Base-by-base conservation (phyloP, 192 early-diverging fungal species). In the Gaertneriomyces sp. region DNA sequence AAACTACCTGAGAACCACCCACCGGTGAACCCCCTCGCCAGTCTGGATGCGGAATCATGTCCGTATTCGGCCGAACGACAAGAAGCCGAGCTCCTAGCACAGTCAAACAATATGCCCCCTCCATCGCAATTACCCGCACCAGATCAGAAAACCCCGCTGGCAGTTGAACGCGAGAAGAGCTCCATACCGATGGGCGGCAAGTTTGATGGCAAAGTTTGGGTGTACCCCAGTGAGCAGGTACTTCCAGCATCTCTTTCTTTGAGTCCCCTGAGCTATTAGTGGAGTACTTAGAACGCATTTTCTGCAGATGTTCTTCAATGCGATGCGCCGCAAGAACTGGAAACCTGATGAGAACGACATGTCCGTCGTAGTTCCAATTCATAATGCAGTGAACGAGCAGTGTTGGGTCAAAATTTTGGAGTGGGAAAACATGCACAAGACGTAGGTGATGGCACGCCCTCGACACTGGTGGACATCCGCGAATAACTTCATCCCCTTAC, bases 261-360 rank as follows among this genome's bases (percentile, higher is more conserved):
- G 11, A 2, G 47, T 49, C 47, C 2, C 46, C 9, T 9, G n/a
- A 47, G 9, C 46, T n/a, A 9, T 12, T 33, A 33, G 25, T 1
- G 0, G 25, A 33, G 2, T 33, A 33, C 25, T 33, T 33, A 33
- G 25, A 33, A 33, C 3, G n/a, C 6, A 0, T 17, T 51, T 6
- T 6, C 4, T 62, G 19, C 70, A 79, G 58, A 92, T 92, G 90
- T 96, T 96, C 57, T 96, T 90, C 79, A 96, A 96, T 58, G 94
- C 94, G 1, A 93, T 96, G 90, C 87, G 82, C 66, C 86, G 94
- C 69, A 96, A 96, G 65, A 91, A 89, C 71, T 93, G 92, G 91
- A 64, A 83, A 54, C 87, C 94, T 0, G 60, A 81, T 3, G 91
- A 92, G 59, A 55, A 76, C 14, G 94, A 96, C 71, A 93, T 96